Conservation (phyloP, 2,329 filamentous ascomycete genomes). For the Phialemonium atrogriseum region DNA sequence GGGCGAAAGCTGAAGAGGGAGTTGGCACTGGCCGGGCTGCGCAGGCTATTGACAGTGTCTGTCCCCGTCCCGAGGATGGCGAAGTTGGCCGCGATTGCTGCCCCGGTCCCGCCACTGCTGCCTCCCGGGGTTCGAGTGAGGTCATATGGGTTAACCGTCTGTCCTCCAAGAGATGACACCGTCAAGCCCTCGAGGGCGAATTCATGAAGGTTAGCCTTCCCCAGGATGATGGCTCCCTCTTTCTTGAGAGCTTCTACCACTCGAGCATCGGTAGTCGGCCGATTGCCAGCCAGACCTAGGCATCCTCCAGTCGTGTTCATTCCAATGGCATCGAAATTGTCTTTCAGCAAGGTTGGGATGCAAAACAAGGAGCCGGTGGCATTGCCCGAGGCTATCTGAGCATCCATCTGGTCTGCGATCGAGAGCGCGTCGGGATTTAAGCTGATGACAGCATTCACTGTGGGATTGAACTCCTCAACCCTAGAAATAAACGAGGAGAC, state of each 20-base stretch:
- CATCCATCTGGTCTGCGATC: conserved; percentile 42
- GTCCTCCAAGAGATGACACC: conserved; percentile 54
- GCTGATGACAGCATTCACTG: conserved; percentile 48
- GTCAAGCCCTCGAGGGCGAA: conserved; percentile 55
- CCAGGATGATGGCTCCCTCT: conserved; percentile 49
- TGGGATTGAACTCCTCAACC: conserved; percentile 47
- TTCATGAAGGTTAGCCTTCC: conserved; percentile 55
- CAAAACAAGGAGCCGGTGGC: conserved; percentile 47
- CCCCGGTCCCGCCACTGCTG: conserved; percentile 54
- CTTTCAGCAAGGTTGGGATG: conserved; percentile 54
- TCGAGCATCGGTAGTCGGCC: conserved; percentile 36
- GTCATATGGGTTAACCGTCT: conserved; percentile 61
- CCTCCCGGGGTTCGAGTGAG: conserved; percentile 55
- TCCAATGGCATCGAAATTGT: conserved; percentile 50
- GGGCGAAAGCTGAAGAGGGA: conserved; percentile 52
- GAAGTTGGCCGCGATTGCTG: conserved; percentile 46
- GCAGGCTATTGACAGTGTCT: conserved; percentile 54
- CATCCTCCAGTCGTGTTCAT: conserved; percentile 51
- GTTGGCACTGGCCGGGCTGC: conserved; percentile 54
- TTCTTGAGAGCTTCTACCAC: conserved; percentile 39
- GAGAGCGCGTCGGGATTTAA: conserved; percentile 34
- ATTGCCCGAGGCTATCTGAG: conserved; percentile 35
- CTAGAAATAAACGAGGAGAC: conserved; percentile 47
- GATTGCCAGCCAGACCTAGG: conserved; percentile 36
- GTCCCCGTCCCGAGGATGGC: conserved; percentile 50